Evolutionary conservation across 495 filamentous ascomycete genomes (phyloP), one percentile per base, ranked within the genome.

Genomic region (Ramalina intermedia): DNA sequence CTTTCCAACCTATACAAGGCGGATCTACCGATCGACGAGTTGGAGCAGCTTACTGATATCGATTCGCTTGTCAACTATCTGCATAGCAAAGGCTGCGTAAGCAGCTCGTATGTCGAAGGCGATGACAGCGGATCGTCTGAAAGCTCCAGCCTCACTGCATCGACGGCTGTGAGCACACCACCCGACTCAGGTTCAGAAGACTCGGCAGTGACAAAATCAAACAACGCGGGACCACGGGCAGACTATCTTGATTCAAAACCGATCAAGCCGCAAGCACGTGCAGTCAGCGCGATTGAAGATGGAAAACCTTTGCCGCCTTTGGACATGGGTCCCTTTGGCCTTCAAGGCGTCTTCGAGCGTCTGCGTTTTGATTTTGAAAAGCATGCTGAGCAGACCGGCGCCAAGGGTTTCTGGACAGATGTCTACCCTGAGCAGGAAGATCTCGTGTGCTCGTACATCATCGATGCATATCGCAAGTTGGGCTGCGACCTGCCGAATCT

Each of bases 401-500:
- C 41, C 4, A 44, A 26, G 16, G 40, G 41, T 3, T 73, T 66
- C 52, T 66, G 55, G 51, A 17, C 27, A 9, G 41, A 54, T 0
- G 67, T 60, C 5, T 67, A 64, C 33, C 68, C 61, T 1, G 11
- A 36, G 2, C 66, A 71, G 40, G 47, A 57, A 18, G 27, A 52
- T 1, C 61, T 73, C 4, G 63, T 71, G 0, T 39, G 60, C 2
- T 53, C 61, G 1, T 73, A 72, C 47, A 58, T 67, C 2, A 53
- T 65, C 1, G 64, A 70, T 36, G 65, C 68, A 7, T 71, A 72
- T 41, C 44, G 35, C 1, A 38, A 37, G 12, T 52, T 72, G 2
- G 70, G 69, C 2, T 57, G 54, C n/a, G 46, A 65, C 16, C 37
- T 72, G 3, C 46, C 27, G 2, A 26, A 29, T 2, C 45, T 68